phyloP scores from a whole-genome alignment of 768 basidiomycete genomes.

The Hericium rajendrae region DNA sequence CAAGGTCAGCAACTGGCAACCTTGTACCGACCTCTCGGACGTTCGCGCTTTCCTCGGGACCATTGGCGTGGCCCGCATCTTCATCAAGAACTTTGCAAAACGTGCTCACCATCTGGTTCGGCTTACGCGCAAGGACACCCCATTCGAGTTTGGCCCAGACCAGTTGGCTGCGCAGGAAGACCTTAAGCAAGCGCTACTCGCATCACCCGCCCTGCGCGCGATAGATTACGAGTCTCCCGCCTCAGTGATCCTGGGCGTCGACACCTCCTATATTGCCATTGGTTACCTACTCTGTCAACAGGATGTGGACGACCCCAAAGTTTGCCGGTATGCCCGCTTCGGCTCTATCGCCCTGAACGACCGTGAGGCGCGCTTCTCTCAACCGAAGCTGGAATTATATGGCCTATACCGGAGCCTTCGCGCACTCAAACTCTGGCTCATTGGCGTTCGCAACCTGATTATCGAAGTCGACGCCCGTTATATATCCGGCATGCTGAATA shows the following conservation, averaged over 20 bases:
- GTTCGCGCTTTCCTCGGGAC: constrained; percentile 20
- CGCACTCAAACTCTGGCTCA: background rate
- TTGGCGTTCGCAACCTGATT: background rate
- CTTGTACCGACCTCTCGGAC: constrained; percentile 11
- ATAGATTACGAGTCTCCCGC: constrained; percentile 16
- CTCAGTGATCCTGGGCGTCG: constrained; percentile 15
- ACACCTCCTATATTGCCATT: constrained; percentile 18
- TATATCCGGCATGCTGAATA: too few species aligned
- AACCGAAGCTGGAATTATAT: constrained; percentile 21
- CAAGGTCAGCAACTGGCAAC: constrained; percentile 20
- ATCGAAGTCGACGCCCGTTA: too few species aligned
- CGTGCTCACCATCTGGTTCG: constrained; percentile 11
- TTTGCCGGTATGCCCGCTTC: constrained; percentile 22
- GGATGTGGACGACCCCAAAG: constrained; percentile 6
- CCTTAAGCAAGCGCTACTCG: constrained; percentile 12
- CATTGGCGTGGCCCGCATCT: constrained; percentile 12
- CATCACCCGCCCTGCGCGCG: background rate
- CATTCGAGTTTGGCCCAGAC: constrained; percentile 12
- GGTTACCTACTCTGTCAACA: constrained; percentile 22
- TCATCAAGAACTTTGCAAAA: constrained; percentile 17
- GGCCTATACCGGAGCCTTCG: constrained; percentile 13
- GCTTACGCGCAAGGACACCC: constrained; percentile 15
- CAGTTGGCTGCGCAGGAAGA: constrained; percentile 8
- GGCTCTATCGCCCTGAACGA: constrained; percentile 30
- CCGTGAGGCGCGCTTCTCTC: constrained; percentile 13